Evolutionary conservation across 768 basidiomycete genomes (phyloP).

Genomic region (Porpolomopsis calyptriformis): DNA sequence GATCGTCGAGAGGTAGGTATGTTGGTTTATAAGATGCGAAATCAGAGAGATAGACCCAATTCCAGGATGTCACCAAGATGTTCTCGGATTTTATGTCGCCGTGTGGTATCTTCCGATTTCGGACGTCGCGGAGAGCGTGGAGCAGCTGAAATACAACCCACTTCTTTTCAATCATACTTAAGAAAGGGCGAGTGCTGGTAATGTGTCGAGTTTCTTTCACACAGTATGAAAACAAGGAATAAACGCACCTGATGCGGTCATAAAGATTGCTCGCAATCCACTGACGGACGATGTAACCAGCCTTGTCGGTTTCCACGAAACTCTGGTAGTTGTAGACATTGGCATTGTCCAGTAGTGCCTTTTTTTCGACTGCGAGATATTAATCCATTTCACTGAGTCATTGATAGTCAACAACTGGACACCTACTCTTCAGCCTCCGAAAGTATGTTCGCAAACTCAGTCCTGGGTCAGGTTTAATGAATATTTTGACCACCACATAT

Average conservation of each 20-base stretch:
- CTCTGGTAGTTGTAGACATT: constrained; percentile 86
- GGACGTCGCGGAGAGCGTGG: constrained; percentile 71
- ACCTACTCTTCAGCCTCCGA: constrained; percentile 62
- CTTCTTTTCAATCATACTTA: constrained; percentile 86
- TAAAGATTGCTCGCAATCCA: constrained; percentile 93
- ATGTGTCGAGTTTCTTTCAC: not conserved
- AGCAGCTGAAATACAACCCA: constrained; percentile 96
- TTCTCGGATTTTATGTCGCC: constrained; percentile 98
- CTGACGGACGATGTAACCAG: constrained; percentile 89
- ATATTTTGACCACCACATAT: constrained; percentile 84
- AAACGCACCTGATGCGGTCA: constrained; percentile 84
- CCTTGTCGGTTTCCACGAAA: constrained; percentile 91
- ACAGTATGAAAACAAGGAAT: not conserved
- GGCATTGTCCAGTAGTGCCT: constrained; percentile 70
- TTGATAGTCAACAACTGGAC: not conserved
- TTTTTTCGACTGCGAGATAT: constrained; percentile 64
- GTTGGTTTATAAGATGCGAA: constrained; percentile 96
- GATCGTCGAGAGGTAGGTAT: constrained; percentile 89
- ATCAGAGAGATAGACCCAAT: constrained; percentile 91
- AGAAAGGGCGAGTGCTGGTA: constrained; percentile 85
- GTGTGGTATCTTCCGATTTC: constrained; percentile 82
- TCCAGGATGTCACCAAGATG: constrained; percentile 91
- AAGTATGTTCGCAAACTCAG: constrained; percentile 67
- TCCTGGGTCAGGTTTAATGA: constrained; percentile 87
- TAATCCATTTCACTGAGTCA: not conserved